Evolutionary conservation across 2,329 filamentous ascomycete species (phyloP).

Genomic region (Corynespora cassiicola): DNA sequence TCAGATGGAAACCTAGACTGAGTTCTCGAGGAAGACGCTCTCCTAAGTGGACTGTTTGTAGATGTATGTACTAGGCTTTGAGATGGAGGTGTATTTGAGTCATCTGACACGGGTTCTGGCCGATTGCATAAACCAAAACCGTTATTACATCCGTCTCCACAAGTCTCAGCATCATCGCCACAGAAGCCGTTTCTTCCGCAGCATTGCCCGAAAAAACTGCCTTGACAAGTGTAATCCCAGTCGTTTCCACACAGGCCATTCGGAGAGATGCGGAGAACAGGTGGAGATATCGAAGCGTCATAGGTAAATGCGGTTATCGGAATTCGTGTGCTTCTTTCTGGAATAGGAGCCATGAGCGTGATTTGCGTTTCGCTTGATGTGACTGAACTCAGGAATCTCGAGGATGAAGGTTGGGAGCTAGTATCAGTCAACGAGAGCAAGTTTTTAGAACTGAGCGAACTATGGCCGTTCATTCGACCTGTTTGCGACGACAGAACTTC

Average conservation of each 20-base stretch:
- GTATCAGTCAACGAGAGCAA: not conserved
- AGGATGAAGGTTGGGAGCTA: not conserved
- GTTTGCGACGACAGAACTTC: too few species aligned
- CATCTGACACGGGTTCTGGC: too few species aligned
- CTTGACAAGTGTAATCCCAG: conserved; percentile 7
- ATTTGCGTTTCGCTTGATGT: not conserved
- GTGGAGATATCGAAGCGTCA: not conserved
- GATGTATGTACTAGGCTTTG: too few species aligned
- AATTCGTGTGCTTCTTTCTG: not conserved
- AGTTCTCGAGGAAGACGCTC: too few species aligned
- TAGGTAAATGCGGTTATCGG: not conserved
- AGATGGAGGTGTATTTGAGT: too few species aligned
- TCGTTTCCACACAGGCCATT: conserved; percentile 5
- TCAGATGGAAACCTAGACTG: too few species aligned
- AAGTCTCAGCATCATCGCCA: too few species aligned
- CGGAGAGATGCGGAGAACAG: conserved; percentile 1
- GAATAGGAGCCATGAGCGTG: not conserved
- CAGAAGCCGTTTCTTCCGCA: conserved; percentile 6
- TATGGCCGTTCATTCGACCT: too few species aligned
- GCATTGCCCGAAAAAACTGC: conserved; percentile 6
- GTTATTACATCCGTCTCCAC: too few species aligned
- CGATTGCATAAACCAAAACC: too few species aligned
- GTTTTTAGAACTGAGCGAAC: too few species aligned
- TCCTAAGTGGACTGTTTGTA: too few species aligned
- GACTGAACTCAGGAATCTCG: not conserved